Base-by-base conservation (phyloP, 2,329 filamentous ascomycete genomes). In the Fusarium buharicum region DNA sequence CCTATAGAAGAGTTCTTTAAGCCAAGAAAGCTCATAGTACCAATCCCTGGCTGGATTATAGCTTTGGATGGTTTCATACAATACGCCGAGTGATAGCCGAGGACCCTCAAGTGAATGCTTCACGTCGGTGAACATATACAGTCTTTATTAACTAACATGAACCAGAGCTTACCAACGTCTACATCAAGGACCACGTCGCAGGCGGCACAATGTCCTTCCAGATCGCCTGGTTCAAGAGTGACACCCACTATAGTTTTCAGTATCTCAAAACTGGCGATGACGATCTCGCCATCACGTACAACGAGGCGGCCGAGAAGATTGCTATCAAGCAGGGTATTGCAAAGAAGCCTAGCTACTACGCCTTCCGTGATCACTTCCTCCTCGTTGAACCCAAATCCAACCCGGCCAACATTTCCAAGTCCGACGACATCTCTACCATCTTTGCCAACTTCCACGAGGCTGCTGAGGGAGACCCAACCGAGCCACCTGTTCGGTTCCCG, bases 281-380 rank as follows among this genome's bases (percentile, higher is more conserved):
- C 20, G 79, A 82, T 45, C 70, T 81, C 0, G 79, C 75, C 4
- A 82, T 82, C 47, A 81, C 80, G 0, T 82, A 82, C 70, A 74
- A 73, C 34, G 68, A 72, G 6, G 67, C 71, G 3, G 79, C 80
- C 0, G 80, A 82, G 64, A 58, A 75, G 14, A 75, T 80, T 30
- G 80, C 80, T 7, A 76, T 80, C 24, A 57, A 73, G 3, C 73
- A 78, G 41, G 76, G 75, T 14, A 75, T 75, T 37, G 77, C 78
- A 31, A 52, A 39, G 6, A 45, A 49, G 1, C 67, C 70, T 3
- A 69, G 60, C 36, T 67, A 72, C 51, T 81, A 81, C 58, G 72
- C 75, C 9, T 82, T 78, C 68, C 77, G 77, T 5, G 81, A 82
- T 48, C 79, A 82, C 52, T 81, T 81, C 58, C 68, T 80, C 28